These are phyloP conservation scores for Cutaneotrichosporon mucoides DNA, from an alignment of 1,284 basidiomycete genomes.

Conservation along the genomic window DNA sequence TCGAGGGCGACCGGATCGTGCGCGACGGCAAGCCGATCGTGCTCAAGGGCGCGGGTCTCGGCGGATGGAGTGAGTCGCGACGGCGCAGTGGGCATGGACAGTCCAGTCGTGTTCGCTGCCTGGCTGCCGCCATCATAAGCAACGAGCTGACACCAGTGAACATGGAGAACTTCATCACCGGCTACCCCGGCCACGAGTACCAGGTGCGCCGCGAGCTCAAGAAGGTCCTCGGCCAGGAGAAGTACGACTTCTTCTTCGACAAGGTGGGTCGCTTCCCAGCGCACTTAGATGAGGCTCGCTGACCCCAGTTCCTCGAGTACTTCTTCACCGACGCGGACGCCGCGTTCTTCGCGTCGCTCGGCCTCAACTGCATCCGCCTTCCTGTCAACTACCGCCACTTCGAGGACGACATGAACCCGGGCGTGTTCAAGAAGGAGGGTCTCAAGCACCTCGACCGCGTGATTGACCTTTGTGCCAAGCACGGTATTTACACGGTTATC, in stretches of 20 bases:
- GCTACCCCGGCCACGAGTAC: constrained; percentile 43
- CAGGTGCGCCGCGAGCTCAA: constrained; percentile 66
- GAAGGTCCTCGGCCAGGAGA: constrained; percentile 61
- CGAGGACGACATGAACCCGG: constrained; percentile 34
- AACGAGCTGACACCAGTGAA: constrained; percentile 27
- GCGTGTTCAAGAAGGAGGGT: constrained; percentile 36
- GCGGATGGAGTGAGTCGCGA: constrained; percentile 41
- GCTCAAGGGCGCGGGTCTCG: constrained; percentile 42
- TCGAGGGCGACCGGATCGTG: constrained; percentile 22
- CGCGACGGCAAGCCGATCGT: constrained; percentile 30
- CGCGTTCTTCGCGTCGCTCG: constrained; percentile 60
- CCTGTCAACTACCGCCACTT: constrained; percentile 38
- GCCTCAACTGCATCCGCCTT: constrained; percentile 62
- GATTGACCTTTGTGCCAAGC: constrained; percentile 38
- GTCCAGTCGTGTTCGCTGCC: no score
- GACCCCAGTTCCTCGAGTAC: constrained; percentile 60
- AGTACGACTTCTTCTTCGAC: constrained; percentile 72
- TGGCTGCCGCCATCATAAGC: no score
- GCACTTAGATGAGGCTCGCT: background rate
- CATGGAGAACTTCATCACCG: constrained; percentile 49
- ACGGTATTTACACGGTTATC: constrained; percentile 48
- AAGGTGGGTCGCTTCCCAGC: constrained; percentile 50
- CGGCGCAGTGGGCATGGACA: background rate
- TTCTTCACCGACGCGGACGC: constrained; percentile 64
- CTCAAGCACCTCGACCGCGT: constrained; percentile 38